Evolutionary conservation across 2,329 filamentous ascomycete species (phyloP).

Genomic region (Thielaviopsis populi): DNA sequence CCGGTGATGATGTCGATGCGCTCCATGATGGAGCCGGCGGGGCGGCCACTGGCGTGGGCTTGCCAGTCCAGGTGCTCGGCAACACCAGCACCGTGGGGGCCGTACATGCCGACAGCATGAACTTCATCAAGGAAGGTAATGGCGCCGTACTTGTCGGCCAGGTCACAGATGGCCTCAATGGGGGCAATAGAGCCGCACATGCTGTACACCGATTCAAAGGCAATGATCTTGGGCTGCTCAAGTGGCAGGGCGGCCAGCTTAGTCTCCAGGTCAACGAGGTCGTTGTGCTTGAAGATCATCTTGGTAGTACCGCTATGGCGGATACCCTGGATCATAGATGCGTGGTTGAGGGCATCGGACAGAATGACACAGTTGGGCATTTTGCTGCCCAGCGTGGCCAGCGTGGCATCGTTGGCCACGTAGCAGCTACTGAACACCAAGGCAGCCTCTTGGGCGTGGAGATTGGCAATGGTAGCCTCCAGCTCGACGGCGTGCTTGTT

Average conservation of each 20-base stretch:
- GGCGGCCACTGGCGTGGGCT: conserved; percentile 58
- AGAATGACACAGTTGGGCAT: conserved; percentile 92
- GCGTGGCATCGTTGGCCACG: conserved; percentile 91
- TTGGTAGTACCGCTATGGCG: conserved; percentile 94
- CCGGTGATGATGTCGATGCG: conserved; percentile 96
- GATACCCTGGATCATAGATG: conserved; percentile 98
- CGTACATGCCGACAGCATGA: conserved; percentile 98
- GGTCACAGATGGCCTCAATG: conserved; percentile 87
- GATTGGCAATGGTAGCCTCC: conserved; percentile 65
- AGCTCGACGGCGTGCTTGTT: conserved; percentile 84
- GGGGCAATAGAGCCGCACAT: conserved; percentile 98
- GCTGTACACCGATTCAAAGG: conserved; percentile 96
- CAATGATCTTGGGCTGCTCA: conserved; percentile 89
- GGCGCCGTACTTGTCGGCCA: conserved; percentile 94
- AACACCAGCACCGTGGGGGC: conserved; percentile 85
- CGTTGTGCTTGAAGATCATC: conserved; percentile 97
- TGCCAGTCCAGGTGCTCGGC: conserved; percentile 95
- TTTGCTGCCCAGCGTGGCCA: conserved; percentile 93
- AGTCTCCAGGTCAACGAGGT: conserved; percentile 78
- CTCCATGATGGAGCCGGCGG: conserved; percentile 79
- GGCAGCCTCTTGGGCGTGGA: conserved; percentile 84
- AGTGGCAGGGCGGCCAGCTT: conserved; percentile 80
- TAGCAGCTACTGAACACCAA: conserved; percentile 97
- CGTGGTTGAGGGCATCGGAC: conserved; percentile 95
- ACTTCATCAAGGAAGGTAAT: conserved; percentile 98